Base-by-base conservation (phyloP, 495 filamentous ascomycete genomes). In the Penicillium lagena region DNA sequence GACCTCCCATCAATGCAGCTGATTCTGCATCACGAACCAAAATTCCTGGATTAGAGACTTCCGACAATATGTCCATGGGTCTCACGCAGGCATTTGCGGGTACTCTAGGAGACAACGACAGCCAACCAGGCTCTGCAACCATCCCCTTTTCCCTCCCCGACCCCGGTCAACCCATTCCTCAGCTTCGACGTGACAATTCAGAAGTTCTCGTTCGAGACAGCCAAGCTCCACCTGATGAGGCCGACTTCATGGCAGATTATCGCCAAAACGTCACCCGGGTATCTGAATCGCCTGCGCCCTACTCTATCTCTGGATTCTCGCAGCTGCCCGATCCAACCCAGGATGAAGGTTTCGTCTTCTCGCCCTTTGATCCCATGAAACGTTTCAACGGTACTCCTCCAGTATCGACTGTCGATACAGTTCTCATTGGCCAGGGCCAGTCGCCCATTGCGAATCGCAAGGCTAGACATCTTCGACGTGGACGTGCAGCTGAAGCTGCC, bases 31-130 rank as follows among this genome's bases (percentile, higher is more conserved):
- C 68, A 47, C 63, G 70, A 39, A 64, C 68, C 27, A 37, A 55
- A 7, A 81, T 86, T 48, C 82, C 77, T 15, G 78, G 76, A 2
- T 64, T 83, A 29, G 72, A 73, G 12, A 62, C 71, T 22, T 66
- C 69, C 5, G 65, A 67, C 12, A 69, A 70, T 47, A 72, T 72
- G 22, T 77, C 82, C 32, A 78, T 95, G 44, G 87, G 89, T 35
- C 72, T 95, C 39, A 95, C 89, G 5, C 90, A 96, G 59, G 87
- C 89, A 41, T 96, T 95, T 60, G 85, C 86, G n/a, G 89, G 87
- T 22, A 96, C 90, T 2, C 83, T 96, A 77, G 86, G 82, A 39
- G 79, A 86, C 29, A 80, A 77, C 6, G 54, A 55, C 29, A 58
- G 52, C 41, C 56, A 50, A 54, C 45, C 43, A 39, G 74, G 71